phyloP scores from a whole-genome alignment of 108 stramenopile genomes.

The Cyclotella baltica region DNA sequence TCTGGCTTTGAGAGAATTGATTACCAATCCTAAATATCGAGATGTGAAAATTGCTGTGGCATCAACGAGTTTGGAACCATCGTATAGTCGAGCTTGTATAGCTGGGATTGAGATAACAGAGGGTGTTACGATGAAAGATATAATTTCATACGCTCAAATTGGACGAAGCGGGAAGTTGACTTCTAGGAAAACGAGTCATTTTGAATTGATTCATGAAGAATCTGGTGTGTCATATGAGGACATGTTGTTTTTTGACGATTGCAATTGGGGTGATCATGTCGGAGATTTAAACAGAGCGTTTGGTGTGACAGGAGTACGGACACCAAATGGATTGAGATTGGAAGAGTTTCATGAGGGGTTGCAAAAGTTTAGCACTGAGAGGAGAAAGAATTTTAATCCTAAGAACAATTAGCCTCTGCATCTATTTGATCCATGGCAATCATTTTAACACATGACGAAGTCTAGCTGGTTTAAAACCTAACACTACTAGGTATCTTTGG shows the following conservation, averaged over 20 bases:
- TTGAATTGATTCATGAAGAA: constrained; percentile 59
- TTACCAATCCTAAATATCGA: constrained; percentile 56
- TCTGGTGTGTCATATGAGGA: constrained; percentile 61
- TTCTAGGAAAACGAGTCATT: constrained; percentile 68
- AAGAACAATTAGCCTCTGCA: not conserved
- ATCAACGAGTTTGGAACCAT: constrained; percentile 67
- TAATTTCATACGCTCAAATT: constrained; percentile 63
- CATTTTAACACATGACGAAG: too few relatives aligned
- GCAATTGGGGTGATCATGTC: constrained; percentile 83
- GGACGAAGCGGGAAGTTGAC: constrained; percentile 63
- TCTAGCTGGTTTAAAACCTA: too few relatives aligned
- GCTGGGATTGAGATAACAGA: constrained; percentile 66
- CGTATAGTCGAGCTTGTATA: constrained; percentile 64
- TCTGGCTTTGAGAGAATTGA: constrained; percentile 54
- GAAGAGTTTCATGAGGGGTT: constrained; percentile 56
- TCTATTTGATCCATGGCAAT: not conserved
- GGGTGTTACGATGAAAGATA: constrained; percentile 55
- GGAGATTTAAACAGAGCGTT: constrained; percentile 45
- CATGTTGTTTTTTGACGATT: constrained; percentile 78
- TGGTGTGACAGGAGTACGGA: constrained; percentile 63
- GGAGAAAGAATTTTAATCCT: not conserved
- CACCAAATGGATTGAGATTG: constrained; percentile 57
- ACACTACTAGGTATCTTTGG: too few relatives aligned
- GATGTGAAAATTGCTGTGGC: constrained; percentile 58
- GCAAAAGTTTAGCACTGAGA: constrained; percentile 39